Evolutionary conservation across 2,329 filamentous ascomycete genomes (phyloP), one percentile per base, ranked within the genome.

Genomic region (Zelopaecilomyces penicillatus): DNA sequence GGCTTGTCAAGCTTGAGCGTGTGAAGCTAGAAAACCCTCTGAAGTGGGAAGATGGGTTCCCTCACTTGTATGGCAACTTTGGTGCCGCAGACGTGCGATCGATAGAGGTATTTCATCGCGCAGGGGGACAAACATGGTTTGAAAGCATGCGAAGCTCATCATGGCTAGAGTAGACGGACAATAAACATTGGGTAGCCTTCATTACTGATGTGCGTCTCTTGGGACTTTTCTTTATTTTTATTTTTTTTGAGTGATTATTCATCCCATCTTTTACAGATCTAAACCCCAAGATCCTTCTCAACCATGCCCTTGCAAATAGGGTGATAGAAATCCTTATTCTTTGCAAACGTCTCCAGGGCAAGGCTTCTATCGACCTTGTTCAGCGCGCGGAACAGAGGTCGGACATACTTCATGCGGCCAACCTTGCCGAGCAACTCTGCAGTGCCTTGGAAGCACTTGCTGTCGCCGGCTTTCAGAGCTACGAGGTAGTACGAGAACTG

Each of bases 401-500:
- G 75, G 47, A 97, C 91, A 65, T 91, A 97, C 76, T 97, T 97
- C 93, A 98, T 97, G 46, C 93, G 74, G 9, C 93, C 93, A 27
- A 96, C 89, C 42, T 75, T 74, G 30, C 87, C 86, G 34, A 97
- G 71, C 44, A 96, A 70, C 47, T 86, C 78, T 1, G 84, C 81
- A 0, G 87, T 80, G 2, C 83, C 82, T 48, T 78, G 61, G 57
- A 91, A 87, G 33, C 85, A 78, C 46, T 73, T 76, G 42, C 74
- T 65, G 55, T 89, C 86, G 46, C 81, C 78, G 9, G 87, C 85
- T 55, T 78, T 78, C 58, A 98, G 75, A 1, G 87, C 87, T 31
- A 96, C 77, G 43, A 80, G 77, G 57, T 87, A 85, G 66, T 87
- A 97, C 1, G 90, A 78, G 11, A 82, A 78, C 55, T 87, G 80